Percentiles rank a stretch among this genome's conserved stretches.
Conservation (phyloP, 2,329 filamentous ascomycete species). For the Stromatinia cepivora region DNA sequence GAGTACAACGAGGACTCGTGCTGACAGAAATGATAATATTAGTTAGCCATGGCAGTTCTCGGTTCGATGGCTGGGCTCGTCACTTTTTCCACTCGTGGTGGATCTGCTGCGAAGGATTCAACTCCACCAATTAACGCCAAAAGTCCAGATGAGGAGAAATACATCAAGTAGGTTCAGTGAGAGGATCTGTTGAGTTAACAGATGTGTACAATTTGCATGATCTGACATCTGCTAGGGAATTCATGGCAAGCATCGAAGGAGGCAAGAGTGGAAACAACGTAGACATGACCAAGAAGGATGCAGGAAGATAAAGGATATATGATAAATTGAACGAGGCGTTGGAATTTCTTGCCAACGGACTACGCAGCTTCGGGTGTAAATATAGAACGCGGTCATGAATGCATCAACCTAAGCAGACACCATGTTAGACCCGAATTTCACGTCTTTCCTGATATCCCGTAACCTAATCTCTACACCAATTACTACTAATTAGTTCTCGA, state of each 20-base stretch:
- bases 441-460: background rate
- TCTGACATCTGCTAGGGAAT: conserved; percentile 23
- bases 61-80: conserved; percentile 31
- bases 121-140: conserved; percentile 41
- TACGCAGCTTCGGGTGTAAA: conserved; percentile 17
- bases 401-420: conserved; percentile 14
- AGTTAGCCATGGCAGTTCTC: conserved; percentile 41
- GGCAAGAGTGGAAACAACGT: conserved; percentile 35
- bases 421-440: conserved; percentile 1
- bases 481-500: background rate
- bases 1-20: conserved; percentile 4
- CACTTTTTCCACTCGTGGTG: conserved; percentile 33
- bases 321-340: conserved; percentile 1
- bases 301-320: conserved; percentile 20
- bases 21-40: conserved; percentile 28
- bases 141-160: conserved; percentile 42
- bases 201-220: background rate
- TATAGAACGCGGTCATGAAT: conserved; percentile 21
- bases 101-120: conserved; percentile 33
- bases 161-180: conserved; percentile 40
- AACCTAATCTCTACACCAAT: background rate
- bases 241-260: conserved; percentile 24
- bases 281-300: conserved; percentile 22
- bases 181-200: background rate
- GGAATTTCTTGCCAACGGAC: conserved; percentile 9